Evolutionary conservation across 768 basidiomycete genomes (phyloP).

Genomic region (Serendipita indica): DNA sequence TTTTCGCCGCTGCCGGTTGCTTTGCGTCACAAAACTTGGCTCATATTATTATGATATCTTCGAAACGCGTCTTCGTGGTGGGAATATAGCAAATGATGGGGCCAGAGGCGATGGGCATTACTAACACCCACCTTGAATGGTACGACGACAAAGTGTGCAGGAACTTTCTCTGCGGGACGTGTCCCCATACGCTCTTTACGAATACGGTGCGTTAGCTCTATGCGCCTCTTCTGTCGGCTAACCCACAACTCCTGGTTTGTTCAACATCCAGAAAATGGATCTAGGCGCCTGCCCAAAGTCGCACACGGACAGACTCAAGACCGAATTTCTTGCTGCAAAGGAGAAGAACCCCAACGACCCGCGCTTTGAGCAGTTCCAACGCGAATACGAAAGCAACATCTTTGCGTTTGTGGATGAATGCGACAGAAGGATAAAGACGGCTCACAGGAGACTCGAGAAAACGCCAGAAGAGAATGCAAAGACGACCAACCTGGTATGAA

Average conservation of each 20-base stretch:
- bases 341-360: constrained; percentile 65
- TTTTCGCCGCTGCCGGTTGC: constrained; percentile 56
- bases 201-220: constrained; percentile 60
- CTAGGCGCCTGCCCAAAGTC: constrained; percentile 94
- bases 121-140: constrained; percentile 84
- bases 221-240: background rate
- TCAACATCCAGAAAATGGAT: constrained; percentile 99
- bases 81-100: constrained; percentile 97
- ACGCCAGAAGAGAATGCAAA: constrained; percentile 99
- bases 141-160: constrained; percentile 95
- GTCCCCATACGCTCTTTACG: constrained; percentile 92
- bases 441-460: constrained; percentile 92
- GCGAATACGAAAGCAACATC: constrained; percentile 92
- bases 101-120: constrained; percentile 97
- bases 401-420: constrained; percentile 96
- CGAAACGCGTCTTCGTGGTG: constrained; percentile 96
- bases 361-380: constrained; percentile 75
- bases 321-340: constrained; percentile 69
- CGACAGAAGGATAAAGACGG: constrained; percentile 86
- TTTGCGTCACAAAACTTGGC: constrained; percentile 98
- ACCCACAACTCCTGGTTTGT: constrained; percentile 13
- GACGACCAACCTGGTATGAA: constrained; percentile 78
- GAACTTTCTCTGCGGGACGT: constrained; percentile 97
- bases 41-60: constrained; percentile 99
- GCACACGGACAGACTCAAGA: constrained; percentile 86